A percentile compares a stretch with the other conserved stretches of the same genome.
phyloP scores from a whole-genome alignment of 2,329 filamentous ascomycete species.

The Ophiobolus disseminans region DNA sequence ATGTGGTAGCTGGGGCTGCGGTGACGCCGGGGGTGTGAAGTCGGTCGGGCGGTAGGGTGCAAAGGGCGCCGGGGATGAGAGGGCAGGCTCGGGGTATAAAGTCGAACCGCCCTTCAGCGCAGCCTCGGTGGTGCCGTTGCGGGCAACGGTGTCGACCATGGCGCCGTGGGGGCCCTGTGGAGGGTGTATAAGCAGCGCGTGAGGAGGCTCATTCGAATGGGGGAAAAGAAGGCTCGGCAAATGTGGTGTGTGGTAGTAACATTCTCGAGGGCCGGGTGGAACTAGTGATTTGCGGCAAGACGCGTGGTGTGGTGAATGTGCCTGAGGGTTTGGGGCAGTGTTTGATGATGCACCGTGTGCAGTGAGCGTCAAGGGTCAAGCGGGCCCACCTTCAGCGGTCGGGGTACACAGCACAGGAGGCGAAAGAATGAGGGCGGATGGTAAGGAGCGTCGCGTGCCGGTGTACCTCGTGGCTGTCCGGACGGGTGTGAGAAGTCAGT shows the following conservation, averaged over 20 bases:
- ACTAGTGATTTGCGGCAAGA: background rate
- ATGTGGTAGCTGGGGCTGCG: conserved; percentile 28
- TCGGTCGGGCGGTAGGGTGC: conserved; percentile 35
- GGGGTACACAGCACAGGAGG: background rate
- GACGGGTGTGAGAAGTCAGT: conserved; percentile 24
- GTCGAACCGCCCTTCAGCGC: conserved; percentile 13
- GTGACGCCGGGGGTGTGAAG: conserved; percentile 46
- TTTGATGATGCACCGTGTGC: background rate
- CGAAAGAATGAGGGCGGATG: conserved; percentile 13
- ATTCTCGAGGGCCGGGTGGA: too few species aligned
- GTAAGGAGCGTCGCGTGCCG: conserved; percentile 18
- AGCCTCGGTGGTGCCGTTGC: conserved; percentile 21
- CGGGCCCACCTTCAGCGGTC: background rate
- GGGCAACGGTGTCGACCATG: conserved; percentile 39
- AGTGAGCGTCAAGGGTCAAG: conserved; percentile 4
- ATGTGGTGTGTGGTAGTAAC: conserved; percentile 28
- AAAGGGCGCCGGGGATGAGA: conserved; percentile 25
- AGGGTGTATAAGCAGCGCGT: conserved; percentile 11
- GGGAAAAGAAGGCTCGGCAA: conserved; percentile 24
- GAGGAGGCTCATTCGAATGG: conserved; percentile 40
- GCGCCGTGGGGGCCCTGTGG: conserved; percentile 21
- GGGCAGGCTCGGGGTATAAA: conserved; percentile 16
- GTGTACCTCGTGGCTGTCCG: conserved; percentile 12
- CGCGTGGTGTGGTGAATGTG: background rate
- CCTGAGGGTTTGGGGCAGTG: background rate